Evolutionary conservation across 1,284 basidiomycete species (phyloP).

Genomic region (Athelia psychrophila): DNA sequence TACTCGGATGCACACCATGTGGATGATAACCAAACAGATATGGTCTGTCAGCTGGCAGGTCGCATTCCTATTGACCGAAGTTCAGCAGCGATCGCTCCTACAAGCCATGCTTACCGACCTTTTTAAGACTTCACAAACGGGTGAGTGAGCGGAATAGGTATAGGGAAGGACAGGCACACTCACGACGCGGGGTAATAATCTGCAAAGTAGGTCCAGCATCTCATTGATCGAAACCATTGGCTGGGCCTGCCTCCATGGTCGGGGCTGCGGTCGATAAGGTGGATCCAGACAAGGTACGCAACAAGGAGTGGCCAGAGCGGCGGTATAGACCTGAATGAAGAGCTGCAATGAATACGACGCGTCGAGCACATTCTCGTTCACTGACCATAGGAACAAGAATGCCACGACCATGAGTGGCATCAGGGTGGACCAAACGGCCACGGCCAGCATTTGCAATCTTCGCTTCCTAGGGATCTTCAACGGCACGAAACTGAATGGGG

Average conservation of each 20-base stretch:
- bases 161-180: constrained; percentile 29
- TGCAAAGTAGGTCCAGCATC: constrained; percentile 84
- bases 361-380: constrained; percentile 11
- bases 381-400: constrained; percentile 83
- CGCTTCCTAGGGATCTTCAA: constrained; percentile 74
- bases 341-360: constrained; percentile 6
- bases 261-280: constrained; percentile 74
- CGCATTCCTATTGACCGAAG: constrained; percentile 60
- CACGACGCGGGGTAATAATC: constrained; percentile 92
- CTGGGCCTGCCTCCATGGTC: constrained; percentile 77
- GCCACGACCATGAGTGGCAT: constrained; percentile 68
- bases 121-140: constrained; percentile 7
- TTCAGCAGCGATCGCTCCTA: background rate
- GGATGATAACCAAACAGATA: constrained; percentile 99
- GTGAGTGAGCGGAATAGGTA: background rate
- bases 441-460: constrained; percentile 82
- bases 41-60: constrained; percentile 86
- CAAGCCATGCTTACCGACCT: constrained; percentile 58
- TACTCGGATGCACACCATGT: constrained; percentile 60
- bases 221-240: constrained; percentile 71
- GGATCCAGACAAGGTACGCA: constrained; percentile 83
- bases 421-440: constrained; percentile 84
- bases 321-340: constrained; percentile 73
- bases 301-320: constrained; percentile 84
- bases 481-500: constrained; percentile 59